phyloP scores from a whole-genome alignment of 2,329 filamentous ascomycete genomes.

The Exophiala phaeomuriformis region DNA sequence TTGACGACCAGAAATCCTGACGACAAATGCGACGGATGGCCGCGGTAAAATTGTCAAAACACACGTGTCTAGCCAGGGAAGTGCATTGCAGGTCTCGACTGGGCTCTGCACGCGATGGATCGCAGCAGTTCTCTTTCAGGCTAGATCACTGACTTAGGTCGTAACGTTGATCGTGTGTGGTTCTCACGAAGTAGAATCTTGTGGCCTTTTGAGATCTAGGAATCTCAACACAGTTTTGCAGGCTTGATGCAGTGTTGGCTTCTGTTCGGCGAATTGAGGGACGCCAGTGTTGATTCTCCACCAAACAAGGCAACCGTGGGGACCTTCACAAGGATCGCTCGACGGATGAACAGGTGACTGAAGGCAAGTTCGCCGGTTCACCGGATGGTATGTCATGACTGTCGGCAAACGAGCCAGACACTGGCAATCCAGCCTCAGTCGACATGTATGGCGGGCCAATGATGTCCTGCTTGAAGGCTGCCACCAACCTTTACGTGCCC shows the following conservation, averaged over 20 bases:
- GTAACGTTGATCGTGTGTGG: conserved; percentile 5
- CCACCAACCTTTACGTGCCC: neutral
- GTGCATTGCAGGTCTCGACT: neutral
- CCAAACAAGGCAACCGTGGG: neutral
- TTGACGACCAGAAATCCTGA: neutral
- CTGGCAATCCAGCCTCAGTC: conserved; percentile 1
- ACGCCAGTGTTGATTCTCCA: conserved; percentile 1
- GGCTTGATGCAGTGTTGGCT: neutral
- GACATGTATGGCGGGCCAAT: neutral
- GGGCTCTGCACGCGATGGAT: neutral
- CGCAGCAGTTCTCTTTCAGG: conserved; percentile 9
- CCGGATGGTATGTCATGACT: neutral
- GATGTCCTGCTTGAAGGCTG: neutral
- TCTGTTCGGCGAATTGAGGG: conserved; percentile 20
- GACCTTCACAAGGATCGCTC: neutral
- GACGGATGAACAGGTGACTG: neutral
- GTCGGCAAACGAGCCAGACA: no score
- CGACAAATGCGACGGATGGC: neutral
- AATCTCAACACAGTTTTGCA: conserved; percentile 13
- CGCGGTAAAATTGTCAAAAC: neutral
- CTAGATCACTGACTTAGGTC: conserved; percentile 1
- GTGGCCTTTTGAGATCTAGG: neutral
- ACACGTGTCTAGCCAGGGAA: neutral
- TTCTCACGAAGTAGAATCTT: conserved; percentile 1
- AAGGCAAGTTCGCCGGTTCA: conserved; percentile 6